A percentile compares a stretch with the other conserved stretches of the same genome.
Conservation (phyloP, 139 green algal genomes). For the Dunaliella primolecta region DNA sequence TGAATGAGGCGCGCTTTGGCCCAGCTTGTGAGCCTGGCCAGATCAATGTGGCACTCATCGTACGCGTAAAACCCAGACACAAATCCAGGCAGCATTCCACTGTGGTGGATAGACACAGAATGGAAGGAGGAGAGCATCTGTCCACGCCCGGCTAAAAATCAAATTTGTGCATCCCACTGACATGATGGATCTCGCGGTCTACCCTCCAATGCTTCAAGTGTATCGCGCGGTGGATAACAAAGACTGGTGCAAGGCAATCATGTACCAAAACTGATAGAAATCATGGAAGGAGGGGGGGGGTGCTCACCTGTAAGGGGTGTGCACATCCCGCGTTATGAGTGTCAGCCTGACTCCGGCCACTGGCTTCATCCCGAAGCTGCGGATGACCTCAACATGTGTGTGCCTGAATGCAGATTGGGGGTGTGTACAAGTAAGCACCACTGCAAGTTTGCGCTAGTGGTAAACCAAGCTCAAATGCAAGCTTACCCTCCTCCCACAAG, state of each 20-base stretch:
- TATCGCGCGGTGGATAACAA: too few species aligned
- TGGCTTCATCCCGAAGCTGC: conserved; percentile 72
- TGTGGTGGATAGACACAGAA: conserved; percentile 46
- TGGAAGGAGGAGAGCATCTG: too few species aligned
- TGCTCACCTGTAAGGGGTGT: conserved; percentile 79
- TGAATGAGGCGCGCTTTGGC: conserved; percentile 74
- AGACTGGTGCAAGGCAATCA: too few species aligned
- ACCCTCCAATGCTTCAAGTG: too few species aligned
- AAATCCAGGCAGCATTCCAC: conserved; percentile 95
- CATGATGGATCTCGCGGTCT: too few species aligned
- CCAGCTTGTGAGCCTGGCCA: conserved; percentile 68
- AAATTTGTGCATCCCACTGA: too few species aligned
- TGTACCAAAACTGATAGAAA: too few species aligned
- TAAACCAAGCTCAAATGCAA: too few species aligned
- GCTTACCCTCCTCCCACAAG: conserved; percentile 23
- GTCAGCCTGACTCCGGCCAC: conserved; percentile 81
- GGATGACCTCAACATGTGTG: conserved; percentile 55
- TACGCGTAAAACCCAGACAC: conserved; percentile 87
- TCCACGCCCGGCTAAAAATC: too few species aligned
- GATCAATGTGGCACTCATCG: conserved; percentile 94
- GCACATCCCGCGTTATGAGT: conserved; percentile 75
- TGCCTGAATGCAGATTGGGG: too few species aligned
- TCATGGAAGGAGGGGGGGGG: neutral
- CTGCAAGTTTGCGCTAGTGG: too few species aligned
- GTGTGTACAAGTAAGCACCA: too few species aligned